Percentiles rank a stretch among this genome's conserved stretches.
Evolutionary conservation across 2,329 filamentous ascomycete genomes (phyloP).

Genomic region (Curvularia hawaiiensis): DNA sequence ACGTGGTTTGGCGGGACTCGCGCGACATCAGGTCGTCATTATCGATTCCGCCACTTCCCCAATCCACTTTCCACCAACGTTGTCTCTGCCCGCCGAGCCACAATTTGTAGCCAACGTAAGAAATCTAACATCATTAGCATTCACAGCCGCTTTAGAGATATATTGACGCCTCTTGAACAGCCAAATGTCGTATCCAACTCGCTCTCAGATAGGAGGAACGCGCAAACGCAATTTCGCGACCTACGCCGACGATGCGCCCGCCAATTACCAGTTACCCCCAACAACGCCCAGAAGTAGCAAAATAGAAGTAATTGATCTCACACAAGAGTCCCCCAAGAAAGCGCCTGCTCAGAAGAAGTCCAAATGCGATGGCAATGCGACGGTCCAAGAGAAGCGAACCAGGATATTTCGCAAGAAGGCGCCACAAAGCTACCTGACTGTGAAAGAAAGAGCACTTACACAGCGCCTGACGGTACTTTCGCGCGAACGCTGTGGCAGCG

Average conservation of each 20-base stretch:
- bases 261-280: conserved; percentile 6
- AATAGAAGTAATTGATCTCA: conserved; percentile 16
- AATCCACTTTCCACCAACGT: background rate
- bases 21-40: conserved; percentile 3
- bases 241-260: conserved; percentile 13
- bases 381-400: conserved; percentile 40
- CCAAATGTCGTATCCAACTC: background rate
- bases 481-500: conserved; percentile 52
- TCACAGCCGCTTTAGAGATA: background rate
- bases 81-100: background rate
- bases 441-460: conserved; percentile 55
- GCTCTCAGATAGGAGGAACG: conserved; percentile 3
- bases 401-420: conserved; percentile 44
- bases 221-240: conserved; percentile 32
- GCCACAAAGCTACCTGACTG: conserved; percentile 53
- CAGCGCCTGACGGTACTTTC: conserved; percentile 64
- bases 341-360: conserved; percentile 22
- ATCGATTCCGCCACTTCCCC: conserved; percentile 7
- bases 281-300: conserved; percentile 14
- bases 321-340: conserved; percentile 19
- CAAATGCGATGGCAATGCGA: conserved; percentile 21
- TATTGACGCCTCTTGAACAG: background rate
- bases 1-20: conserved; percentile 16
- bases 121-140: background rate
- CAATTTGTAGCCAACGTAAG: background rate